Percentiles rank a stretch among this genome's conserved stretches.
Evolutionary conservation across 2,329 filamentous ascomycete species (phyloP).

Genomic region (Talaromyces sp.): DNA sequence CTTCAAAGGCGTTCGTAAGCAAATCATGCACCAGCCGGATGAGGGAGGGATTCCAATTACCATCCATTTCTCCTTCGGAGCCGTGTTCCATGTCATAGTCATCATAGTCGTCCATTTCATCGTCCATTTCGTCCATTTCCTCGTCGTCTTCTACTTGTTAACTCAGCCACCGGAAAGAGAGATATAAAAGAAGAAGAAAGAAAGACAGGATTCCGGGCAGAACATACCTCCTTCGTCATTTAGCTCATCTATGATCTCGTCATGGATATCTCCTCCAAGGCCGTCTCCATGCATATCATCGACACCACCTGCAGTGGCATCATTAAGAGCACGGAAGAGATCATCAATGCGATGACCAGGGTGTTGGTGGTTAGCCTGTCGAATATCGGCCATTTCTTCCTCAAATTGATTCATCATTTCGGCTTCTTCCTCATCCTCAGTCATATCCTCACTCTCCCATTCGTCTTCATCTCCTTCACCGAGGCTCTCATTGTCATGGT

Average conservation of each 20-base stretch:
- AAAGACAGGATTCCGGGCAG: neutral
- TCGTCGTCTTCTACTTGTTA: conserved; percentile 59
- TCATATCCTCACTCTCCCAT: conserved; percentile 54
- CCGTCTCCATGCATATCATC: conserved; percentile 49
- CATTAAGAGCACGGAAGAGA: conserved; percentile 48
- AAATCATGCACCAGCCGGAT: neutral
- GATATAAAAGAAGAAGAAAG: neutral
- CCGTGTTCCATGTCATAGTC: conserved; percentile 49
- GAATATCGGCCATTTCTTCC: conserved; percentile 44
- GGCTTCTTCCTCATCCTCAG: conserved; percentile 49
- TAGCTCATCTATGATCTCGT: conserved; percentile 56
- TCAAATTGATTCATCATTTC: conserved; percentile 50
- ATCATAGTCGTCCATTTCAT: conserved; percentile 49
- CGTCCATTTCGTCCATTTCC: conserved; percentile 49
- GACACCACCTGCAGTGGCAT: conserved; percentile 42
- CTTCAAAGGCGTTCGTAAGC: conserved; percentile 37
- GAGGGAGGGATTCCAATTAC: conserved; percentile 10
- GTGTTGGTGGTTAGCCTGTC: conserved; percentile 42
- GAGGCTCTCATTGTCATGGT: conserved; percentile 56
- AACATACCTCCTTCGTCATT: conserved; percentile 58
- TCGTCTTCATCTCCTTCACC: conserved; percentile 52
- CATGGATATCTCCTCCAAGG: conserved; percentile 52
- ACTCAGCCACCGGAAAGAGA: conserved; percentile 26
- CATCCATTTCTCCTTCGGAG: conserved; percentile 45
- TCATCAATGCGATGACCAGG: conserved; percentile 49